These are phyloP conservation scores for Arthroderma sp. DNA, from an alignment of 2,329 filamentous ascomycete genomes.

Conservation along the genomic window DNA sequence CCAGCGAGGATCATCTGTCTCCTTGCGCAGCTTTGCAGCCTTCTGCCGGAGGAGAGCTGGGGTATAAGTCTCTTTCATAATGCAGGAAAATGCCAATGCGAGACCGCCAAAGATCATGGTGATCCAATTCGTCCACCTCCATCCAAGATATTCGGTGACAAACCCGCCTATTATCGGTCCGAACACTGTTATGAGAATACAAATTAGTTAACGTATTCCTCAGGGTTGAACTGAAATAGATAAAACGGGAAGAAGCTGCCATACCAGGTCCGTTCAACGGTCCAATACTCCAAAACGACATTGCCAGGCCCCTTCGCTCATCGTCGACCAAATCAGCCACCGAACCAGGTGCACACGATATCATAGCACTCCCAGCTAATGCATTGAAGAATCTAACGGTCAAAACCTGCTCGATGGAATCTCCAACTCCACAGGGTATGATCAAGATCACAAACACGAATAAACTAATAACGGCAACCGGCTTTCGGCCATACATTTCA, in stretches of 20 bases:
- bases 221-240: neutral
- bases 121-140: slow-evolving; percentile 73
- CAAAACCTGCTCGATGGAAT: slow-evolving; percentile 55
- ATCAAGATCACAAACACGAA: slow-evolving; percentile 53
- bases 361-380: slow-evolving; percentile 63
- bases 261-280: slow-evolving; percentile 61
- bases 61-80: slow-evolving; percentile 62
- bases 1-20: slow-evolving; percentile 57
- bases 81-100: slow-evolving; percentile 45
- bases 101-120: slow-evolving; percentile 41
- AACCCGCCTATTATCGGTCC: slow-evolving; percentile 72
- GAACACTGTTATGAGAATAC: slow-evolving; percentile 33
- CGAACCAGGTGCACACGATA: slow-evolving; percentile 70
- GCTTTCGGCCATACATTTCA: slow-evolving; percentile 34
- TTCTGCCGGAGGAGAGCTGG: slow-evolving; percentile 57
- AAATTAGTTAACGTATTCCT: slow-evolving; percentile 37
- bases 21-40: slow-evolving; percentile 50
- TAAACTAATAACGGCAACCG: slow-evolving; percentile 55
- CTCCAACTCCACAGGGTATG: slow-evolving; percentile 57
- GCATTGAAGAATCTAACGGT: slow-evolving; percentile 61
- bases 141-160: slow-evolving; percentile 55
- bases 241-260: neutral
- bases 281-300: slow-evolving; percentile 71
- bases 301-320: slow-evolving; percentile 66
- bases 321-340: slow-evolving; percentile 73